Percentiles rank a stretch among this genome's conserved stretches.
Evolutionary conservation across 202 grass and related monocot genomes (phyloP).

Genomic region (Musa balbisiana): DNA sequence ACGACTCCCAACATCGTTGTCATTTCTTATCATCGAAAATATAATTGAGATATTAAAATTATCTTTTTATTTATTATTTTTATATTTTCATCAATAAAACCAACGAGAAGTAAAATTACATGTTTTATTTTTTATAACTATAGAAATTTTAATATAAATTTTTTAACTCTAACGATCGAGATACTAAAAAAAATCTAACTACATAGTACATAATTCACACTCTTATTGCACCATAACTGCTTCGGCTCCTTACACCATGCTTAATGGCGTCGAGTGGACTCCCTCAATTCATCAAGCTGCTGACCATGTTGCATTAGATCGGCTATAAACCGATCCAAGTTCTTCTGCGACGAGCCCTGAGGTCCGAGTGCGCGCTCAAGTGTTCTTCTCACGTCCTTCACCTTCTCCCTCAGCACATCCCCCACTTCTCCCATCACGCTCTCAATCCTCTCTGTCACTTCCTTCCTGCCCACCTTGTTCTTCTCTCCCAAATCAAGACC

Average conservation of each 20-base stretch:
- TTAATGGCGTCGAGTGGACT: too few species aligned
- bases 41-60: too few species aligned
- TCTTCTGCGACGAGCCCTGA: constrained; percentile 38
- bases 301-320: constrained; percentile 30
- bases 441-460: constrained; percentile 29
- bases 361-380: constrained; percentile 33
- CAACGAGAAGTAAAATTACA: too few species aligned
- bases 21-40: fast-evolving
- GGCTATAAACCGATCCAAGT: constrained; percentile 44
- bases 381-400: constrained; percentile 28
- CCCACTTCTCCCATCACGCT: constrained; percentile 39
- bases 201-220: too few species aligned
- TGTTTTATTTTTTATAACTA: too few species aligned
- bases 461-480: constrained; percentile 20
- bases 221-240: too few species aligned
- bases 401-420: constrained; percentile 13
- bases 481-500: constrained; percentile 38
- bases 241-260: too few species aligned
- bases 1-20: fast-evolving
- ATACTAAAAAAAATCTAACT: too few species aligned
- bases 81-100: too few species aligned
- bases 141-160: too few species aligned
- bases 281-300: neutral
- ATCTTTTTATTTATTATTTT: too few species aligned
- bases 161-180: too few species aligned